Base-by-base conservation (phyloP, 2,329 filamentous ascomycete genomes). In the Aureobasidium sp. region DNA sequence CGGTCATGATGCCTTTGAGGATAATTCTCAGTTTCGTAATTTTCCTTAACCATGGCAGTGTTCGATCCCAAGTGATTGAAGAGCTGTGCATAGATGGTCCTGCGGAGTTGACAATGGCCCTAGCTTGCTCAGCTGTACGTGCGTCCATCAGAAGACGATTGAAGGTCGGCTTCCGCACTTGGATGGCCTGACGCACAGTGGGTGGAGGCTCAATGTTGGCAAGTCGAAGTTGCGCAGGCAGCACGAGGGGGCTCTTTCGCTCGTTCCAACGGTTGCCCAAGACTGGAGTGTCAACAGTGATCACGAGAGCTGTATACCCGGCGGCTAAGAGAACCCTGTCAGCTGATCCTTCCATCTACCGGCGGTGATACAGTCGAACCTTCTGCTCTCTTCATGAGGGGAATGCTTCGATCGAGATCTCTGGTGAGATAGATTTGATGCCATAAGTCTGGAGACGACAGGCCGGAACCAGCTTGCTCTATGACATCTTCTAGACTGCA, bases 1-100 rank as follows among this genome's bases (percentile, higher is more conserved):
- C 68, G 6, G 72, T 76, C 60, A 71, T 68, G 36, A 73, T 67
- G 7, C 77, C 76, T 65, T 80, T 80, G n/a, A 77, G 70, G 74
- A 77, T 80, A 39, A 80, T 76, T 37, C 79, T 74, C 71, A 83
- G 74, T 41, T 85, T 79, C 67, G 64, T 51, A 15, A 56, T 57
- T 39, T 72, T 71, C 12, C 71, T 67, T 17, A 84, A 69, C 77
- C 79, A 83, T 0, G 75, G 72, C 51, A 84, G 79, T 3, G 78
- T 76, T 2, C 70, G 69, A 20, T 78, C 77, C 81, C 82, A 84
- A 24, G 61, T 67, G n/a, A 73, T 59, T 6, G 69, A 73, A 5
- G 62, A 51, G 32, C 60, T 64, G 20, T 65, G 63, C 63, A 62
- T 62, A 1, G 50, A 39, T 8, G 48, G 48, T 13, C 50, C 50